Percentiles rank a stretch among this genome's conserved stretches.
These are phyloP conservation scores for Geotrichum citri-aurantii DNA, from an alignment of 1,139 yeast species.

Conservation along the genomic window DNA sequence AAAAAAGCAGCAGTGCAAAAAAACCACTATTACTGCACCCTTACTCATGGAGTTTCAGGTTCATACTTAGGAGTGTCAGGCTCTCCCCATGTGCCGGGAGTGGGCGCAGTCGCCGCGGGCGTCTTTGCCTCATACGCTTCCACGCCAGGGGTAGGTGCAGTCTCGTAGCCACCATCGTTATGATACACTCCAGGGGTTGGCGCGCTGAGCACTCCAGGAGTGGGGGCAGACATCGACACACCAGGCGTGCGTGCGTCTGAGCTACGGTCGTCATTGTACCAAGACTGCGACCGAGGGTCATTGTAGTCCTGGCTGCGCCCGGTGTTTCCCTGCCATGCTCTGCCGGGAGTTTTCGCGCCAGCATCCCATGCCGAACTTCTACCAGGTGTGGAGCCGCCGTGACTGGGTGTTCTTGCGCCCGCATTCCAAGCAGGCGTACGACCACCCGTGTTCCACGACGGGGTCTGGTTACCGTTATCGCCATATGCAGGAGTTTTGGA, in stretches of 20 bases:
- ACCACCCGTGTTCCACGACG: slow-evolving; percentile 42
- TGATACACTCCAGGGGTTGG: slow-evolving; percentile 42
- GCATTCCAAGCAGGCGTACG: slow-evolving; percentile 45
- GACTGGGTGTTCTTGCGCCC: slow-evolving; percentile 39
- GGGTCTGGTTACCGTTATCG: slow-evolving; percentile 38
- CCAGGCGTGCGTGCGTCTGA: slow-evolving; percentile 46
- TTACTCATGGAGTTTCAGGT: slow-evolving; percentile 32
- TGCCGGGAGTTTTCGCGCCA: slow-evolving; percentile 36
- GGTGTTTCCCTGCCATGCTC: slow-evolving; percentile 32
- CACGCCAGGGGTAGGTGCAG: slow-evolving; percentile 43
- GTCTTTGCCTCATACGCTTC: slow-evolving; percentile 35
- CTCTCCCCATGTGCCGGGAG: slow-evolving; percentile 39
- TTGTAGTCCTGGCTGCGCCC: slow-evolving; percentile 27
- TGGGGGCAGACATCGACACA: slow-evolving; percentile 33
- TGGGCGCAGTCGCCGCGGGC: slow-evolving; percentile 40
- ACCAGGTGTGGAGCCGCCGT: slow-evolving; percentile 28
- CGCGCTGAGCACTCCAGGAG: slow-evolving; percentile 42
- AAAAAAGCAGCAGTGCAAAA: neutral
- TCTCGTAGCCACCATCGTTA: slow-evolving; percentile 34
- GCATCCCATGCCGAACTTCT: slow-evolving; percentile 43
- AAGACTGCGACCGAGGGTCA: slow-evolving; percentile 21
- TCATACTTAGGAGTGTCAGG: slow-evolving; percentile 37
- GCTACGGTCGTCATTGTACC: slow-evolving; percentile 21
- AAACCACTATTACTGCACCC: neutral
- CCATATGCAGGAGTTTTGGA: slow-evolving; percentile 41